Evolutionary conservation across 352 stramenopile species (phyloP).

Genomic region (Globisporangium sylvaticum): DNA sequence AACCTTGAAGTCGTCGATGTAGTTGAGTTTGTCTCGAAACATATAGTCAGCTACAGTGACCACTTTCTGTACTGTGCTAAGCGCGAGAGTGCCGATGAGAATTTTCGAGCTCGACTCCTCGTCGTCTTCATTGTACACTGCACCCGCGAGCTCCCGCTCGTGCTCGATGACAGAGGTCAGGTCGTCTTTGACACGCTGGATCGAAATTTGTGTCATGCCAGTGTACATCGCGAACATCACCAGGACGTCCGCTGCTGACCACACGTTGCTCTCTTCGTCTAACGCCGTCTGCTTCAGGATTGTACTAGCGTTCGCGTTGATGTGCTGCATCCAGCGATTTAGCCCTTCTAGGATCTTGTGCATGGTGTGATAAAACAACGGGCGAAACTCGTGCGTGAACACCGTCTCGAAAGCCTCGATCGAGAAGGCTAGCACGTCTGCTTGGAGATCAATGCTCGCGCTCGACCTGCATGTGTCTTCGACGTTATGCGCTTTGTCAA

Average conservation of each 20-base stretch:
- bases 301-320: constrained; percentile 34
- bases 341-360: constrained; percentile 66
- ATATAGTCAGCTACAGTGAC: constrained; percentile 77
- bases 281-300: constrained; percentile 55
- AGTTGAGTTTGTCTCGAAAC: constrained; percentile 71
- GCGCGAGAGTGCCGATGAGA: constrained; percentile 43
- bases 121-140: constrained; percentile 19
- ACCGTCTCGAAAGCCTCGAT: constrained; percentile 61
- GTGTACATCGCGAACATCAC: constrained; percentile 70
- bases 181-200: constrained; percentile 35
- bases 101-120: constrained; percentile 7
- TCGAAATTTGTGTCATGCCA: constrained; percentile 40
- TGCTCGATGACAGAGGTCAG: constrained; percentile 45
- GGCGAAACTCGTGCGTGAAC: constrained; percentile 59
- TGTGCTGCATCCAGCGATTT: constrained; percentile 47
- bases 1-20: constrained; percentile 79
- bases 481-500: constrained; percentile 87
- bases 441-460: constrained; percentile 73
- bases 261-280: constrained; percentile 72
- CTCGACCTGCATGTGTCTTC: constrained; percentile 80
- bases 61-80: constrained; percentile 54
- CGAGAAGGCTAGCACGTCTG: constrained; percentile 35
- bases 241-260: constrained; percentile 52
- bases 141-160: constrained; percentile 40
- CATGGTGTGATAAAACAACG: constrained; percentile 32